Percentiles rank a stretch among this genome's conserved stretches.
These are phyloP conservation scores for Rhodotorula glutinis DNA, from an alignment of 1,284 basidiomycete genomes.

Conservation along the genomic window DNA sequence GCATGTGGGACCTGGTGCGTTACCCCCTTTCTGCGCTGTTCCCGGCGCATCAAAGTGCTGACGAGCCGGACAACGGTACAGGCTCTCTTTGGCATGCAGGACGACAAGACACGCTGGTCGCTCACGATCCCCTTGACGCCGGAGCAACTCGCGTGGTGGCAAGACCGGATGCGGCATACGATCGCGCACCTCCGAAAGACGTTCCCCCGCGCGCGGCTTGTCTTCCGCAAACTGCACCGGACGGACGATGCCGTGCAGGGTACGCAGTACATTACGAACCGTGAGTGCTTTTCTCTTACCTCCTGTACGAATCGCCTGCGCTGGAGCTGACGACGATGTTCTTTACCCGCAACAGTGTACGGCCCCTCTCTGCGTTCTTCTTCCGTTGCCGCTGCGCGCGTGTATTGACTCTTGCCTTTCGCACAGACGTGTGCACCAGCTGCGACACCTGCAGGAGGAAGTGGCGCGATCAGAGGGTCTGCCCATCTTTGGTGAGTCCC, in stretches of 20 bases:
- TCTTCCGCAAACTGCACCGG: constrained; percentile 38
- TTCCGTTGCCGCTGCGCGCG: not conserved
- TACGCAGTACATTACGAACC: constrained; percentile 40
- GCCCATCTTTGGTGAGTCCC: constrained; percentile 32
- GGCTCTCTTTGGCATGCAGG: constrained; percentile 40
- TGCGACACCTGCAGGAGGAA: constrained; percentile 38
- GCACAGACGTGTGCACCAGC: constrained; percentile 35
- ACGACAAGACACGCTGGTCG: constrained; percentile 37
- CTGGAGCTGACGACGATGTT: too few relatives aligned
- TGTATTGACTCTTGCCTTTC: not conserved
- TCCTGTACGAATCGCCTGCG: too few relatives aligned
- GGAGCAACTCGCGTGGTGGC: constrained; percentile 41
- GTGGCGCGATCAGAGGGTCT: constrained; percentile 33
- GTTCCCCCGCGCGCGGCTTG: constrained; percentile 32
- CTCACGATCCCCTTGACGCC: constrained; percentile 34
- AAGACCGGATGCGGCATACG: constrained; percentile 35
- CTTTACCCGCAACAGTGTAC: too few relatives aligned
- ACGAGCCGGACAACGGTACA: not conserved
- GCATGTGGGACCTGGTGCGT: constrained; percentile 40
- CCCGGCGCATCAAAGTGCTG: not conserved
- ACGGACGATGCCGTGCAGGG: constrained; percentile 35
- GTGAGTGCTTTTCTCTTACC: too few relatives aligned
- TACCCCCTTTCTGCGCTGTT: not conserved
- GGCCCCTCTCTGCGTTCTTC: not conserved
- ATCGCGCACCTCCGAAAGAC: constrained; percentile 32